Evolutionary conservation across 495 filamentous ascomycete species (phyloP), one percentile per base, ranked within the genome.

Genomic region (Terfezia claveryi): DNA sequence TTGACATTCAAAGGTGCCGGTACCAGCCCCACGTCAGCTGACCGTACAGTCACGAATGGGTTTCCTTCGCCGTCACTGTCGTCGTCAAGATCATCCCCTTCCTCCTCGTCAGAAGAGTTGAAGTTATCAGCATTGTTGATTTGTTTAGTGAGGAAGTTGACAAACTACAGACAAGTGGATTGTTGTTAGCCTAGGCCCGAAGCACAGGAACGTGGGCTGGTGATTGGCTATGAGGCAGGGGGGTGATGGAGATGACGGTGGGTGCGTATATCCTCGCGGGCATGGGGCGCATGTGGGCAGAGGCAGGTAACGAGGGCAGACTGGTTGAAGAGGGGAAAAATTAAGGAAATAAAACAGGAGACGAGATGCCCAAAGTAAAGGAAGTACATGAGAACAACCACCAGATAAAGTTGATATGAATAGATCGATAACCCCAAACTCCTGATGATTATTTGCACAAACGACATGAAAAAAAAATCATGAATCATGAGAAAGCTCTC

Each of bases 391-490:
- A 32, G 27, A 32, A 32, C 27, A 32, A 32, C 27, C 27, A 32
- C 27, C 27, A 32, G 7, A 32, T 32, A 32, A n/a, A 32, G 27
- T 32, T 4, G 27, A 32, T 38, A 53, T 38, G 6, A 17, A 41
- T n/a, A 32, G 23, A 12, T 38, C 9, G 20, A 32, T 38, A 11
- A 16, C 9, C 51, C 51, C 32, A 10, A 53, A 38, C 51, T 53
- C 51, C 51, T 36, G 41, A 49, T 50, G 54, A 54, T 17, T 38
- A 50, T 57, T 51, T 44, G 56, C 23, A 46, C 50, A 57, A 20
- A 53, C 27, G 36, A 56, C 53, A 59, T 20, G 49, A 55, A 10
- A 53, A 14, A n/a, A 44, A 59, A 20, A 55, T 38, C 55, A 44
- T n/a, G 51, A 20, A 57, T 52, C 23, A 52, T 54, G 36, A 52